phyloP scores from a whole-genome alignment of 2,329 filamentous ascomycete species.

The Colletotrichum brevisporum region DNA sequence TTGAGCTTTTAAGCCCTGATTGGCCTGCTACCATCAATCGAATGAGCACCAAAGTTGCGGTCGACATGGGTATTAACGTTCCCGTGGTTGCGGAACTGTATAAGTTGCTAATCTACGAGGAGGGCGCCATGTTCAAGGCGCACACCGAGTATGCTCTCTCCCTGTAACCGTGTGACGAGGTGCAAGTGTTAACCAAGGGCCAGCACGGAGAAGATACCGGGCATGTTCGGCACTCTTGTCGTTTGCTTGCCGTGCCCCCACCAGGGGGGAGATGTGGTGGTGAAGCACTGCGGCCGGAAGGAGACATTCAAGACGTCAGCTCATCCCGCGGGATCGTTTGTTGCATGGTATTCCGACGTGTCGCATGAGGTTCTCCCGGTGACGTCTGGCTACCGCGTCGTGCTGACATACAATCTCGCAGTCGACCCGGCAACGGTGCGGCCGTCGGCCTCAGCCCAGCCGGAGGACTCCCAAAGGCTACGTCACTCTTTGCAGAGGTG shows the following conservation, averaged over 20 bases:
- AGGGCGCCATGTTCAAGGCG: constrained; percentile 63
- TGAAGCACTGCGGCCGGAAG: constrained; percentile 51
- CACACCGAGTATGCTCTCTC: constrained; percentile 54
- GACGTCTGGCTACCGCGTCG: constrained; percentile 62
- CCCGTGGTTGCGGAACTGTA: constrained; percentile 54
- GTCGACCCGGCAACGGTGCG: constrained; percentile 27
- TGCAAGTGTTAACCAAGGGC: too few species aligned
- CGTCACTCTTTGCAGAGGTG: constrained; percentile 46
- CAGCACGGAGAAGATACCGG: constrained; percentile 60
- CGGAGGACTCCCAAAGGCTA: constrained; percentile 36
- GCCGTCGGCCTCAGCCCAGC: constrained; percentile 43
- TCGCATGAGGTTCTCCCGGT: constrained; percentile 65
- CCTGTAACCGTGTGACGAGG: too few species aligned
- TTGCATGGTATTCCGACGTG: constrained; percentile 66
- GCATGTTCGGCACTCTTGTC: constrained; percentile 66
- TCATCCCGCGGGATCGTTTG: constrained; percentile 40
- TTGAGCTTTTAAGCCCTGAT: constrained; percentile 52
- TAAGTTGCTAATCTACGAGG: constrained; percentile 65
- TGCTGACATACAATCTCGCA: constrained; percentile 67
- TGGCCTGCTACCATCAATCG: constrained; percentile 49
- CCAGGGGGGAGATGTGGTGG: constrained; percentile 60
- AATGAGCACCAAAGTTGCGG: constrained; percentile 44
- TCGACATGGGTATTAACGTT: constrained; percentile 50
- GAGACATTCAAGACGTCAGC: constrained; percentile 50
- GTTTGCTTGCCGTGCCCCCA: constrained; percentile 63